These are phyloP conservation scores for Carex myosuroides DNA, from an alignment of 176 grass and related monocot genomes.

Conservation along the genomic window DNA sequence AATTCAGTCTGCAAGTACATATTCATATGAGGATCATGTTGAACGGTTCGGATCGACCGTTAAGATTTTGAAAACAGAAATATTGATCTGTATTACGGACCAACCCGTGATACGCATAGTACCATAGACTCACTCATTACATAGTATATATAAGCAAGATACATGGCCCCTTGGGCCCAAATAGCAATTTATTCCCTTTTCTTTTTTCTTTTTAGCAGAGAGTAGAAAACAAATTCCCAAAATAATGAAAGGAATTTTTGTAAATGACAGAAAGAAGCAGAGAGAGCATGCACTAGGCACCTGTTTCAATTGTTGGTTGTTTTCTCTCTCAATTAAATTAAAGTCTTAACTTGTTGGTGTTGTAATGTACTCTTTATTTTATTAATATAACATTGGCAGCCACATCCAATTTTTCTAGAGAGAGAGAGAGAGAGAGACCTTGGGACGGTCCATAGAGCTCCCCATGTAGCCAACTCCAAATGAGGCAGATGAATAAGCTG, in stretches of 20 bases:
- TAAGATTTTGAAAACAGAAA: too few relatives aligned
- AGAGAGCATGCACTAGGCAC: not conserved
- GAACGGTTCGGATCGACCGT: too few relatives aligned
- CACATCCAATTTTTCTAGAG: not conserved
- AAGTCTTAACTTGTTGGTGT: not conserved
- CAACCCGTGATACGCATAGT: too few relatives aligned
- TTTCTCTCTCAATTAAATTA: too few relatives aligned
- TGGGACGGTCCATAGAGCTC: constrained; percentile 65
- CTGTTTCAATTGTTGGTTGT: too few relatives aligned
- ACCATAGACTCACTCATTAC: too few relatives aligned
- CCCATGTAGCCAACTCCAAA: constrained; percentile 76
- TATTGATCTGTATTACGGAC: too few relatives aligned
- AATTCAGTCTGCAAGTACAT: too few relatives aligned
- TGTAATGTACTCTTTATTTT: not conserved
- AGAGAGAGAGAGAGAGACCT: constrained; percentile 28
- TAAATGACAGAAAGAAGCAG: not conserved
- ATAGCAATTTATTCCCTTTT: too few relatives aligned
- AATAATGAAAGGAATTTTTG: not conserved
- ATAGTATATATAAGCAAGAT: too few relatives aligned
- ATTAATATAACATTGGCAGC: not conserved
- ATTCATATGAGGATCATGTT: too few relatives aligned
- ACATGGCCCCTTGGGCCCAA: too few relatives aligned
- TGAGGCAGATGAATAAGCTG: constrained; percentile 76
- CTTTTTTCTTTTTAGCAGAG: not conserved
- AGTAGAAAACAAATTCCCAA: not conserved